A percentile compares a stretch with the other conserved stretches of the same genome.
phyloP scores from a whole-genome alignment of 1,284 basidiomycete genomes.

The Leucoagaricus sp. region DNA sequence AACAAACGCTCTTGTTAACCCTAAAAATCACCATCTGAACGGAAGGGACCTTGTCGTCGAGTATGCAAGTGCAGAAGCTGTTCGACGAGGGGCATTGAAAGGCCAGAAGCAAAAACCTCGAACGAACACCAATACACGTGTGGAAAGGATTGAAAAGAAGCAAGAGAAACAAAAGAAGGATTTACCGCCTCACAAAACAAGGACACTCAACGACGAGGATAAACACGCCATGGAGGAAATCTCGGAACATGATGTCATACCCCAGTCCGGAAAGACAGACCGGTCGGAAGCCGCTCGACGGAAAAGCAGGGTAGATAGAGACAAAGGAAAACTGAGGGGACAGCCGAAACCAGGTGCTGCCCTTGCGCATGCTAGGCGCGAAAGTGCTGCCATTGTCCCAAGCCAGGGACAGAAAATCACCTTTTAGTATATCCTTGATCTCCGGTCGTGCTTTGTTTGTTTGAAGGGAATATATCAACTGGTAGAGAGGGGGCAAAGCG shows the following conservation, averaged over 20 bases:
- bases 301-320: not conserved
- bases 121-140: not conserved
- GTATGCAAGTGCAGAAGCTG: constrained; percentile 84
- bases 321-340: constrained; percentile 20
- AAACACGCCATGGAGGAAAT: not conserved
- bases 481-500: too few species aligned
- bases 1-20: constrained; percentile 81
- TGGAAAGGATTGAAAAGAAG: not conserved
- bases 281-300: not conserved
- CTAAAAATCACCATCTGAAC: constrained; percentile 82
- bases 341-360: constrained; percentile 89
- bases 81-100: constrained; percentile 63
- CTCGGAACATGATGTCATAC: too few species aligned
- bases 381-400: constrained; percentile 83
- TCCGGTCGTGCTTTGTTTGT: not conserved
- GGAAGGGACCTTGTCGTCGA: constrained; percentile 89
- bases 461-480: too few species aligned
- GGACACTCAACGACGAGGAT: not conserved
- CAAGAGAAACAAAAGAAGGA: not conserved
- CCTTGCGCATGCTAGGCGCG: constrained; percentile 84
- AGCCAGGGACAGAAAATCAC: constrained; percentile 81
- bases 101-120: constrained; percentile 16
- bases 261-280: not conserved
- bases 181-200: not conserved
- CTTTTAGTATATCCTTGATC: constrained; percentile 45